These are phyloP conservation scores for Nitzschia palea DNA, from an alignment of 108 stramenopile species.

Conservation along the genomic window DNA sequence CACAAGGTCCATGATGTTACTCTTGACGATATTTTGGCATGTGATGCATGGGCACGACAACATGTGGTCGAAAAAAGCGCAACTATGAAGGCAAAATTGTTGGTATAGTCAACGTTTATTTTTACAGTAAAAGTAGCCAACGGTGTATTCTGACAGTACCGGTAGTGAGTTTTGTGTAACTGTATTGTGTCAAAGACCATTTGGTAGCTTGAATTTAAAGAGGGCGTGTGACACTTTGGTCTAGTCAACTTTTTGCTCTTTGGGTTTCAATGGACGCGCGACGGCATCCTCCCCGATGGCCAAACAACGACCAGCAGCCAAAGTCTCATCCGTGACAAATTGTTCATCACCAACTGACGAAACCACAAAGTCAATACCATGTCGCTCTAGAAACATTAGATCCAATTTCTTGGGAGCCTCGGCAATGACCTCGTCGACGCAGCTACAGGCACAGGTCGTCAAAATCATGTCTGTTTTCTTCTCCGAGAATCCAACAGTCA, in stretches of 20 bases:
- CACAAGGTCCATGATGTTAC: constrained; percentile 73
- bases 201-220: no score
- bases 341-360: constrained; percentile 19
- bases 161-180: no score
- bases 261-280: constrained; percentile 30
- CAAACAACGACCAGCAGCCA: constrained; percentile 29
- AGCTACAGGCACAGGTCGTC: constrained; percentile 38
- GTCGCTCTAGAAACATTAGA: constrained; percentile 44
- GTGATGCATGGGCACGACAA: constrained; percentile 89
- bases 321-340: constrained; percentile 46
- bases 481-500: constrained; percentile 47
- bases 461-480: constrained; percentile 47
- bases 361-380: constrained; percentile 47
- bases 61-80: constrained; percentile 62
- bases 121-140: no score
- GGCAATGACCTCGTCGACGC: constrained; percentile 53
- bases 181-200: no score
- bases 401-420: constrained; percentile 49
- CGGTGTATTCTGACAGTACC: no score
- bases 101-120: constrained; percentile 10
- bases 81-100: constrained; percentile 20
- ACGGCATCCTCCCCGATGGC: constrained; percentile 37
- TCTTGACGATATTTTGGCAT: constrained; percentile 92
- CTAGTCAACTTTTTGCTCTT: constrained; percentile 13
- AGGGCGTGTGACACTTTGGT: no score